A percentile compares a stretch with the other conserved stretches of the same genome.
phyloP scores from a whole-genome alignment of 2,329 filamentous ascomycete genomes.

The Aureobasidium vineae region DNA sequence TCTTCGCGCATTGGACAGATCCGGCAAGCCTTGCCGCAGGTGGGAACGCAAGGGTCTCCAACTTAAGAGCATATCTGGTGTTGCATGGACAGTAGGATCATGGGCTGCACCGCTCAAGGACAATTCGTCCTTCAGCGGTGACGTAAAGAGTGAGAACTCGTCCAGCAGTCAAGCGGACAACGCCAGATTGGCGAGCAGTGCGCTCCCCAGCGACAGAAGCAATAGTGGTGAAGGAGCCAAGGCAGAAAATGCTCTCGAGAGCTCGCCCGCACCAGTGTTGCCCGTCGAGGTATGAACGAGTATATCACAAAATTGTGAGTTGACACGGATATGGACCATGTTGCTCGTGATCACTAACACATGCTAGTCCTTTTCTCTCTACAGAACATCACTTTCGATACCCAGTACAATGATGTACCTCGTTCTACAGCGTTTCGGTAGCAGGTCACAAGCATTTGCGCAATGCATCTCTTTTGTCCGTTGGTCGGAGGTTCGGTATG shows the following conservation, averaged over 20 bases:
- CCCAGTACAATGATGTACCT: neutral
- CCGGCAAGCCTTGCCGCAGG: constrained; percentile 85
- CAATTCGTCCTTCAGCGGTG: constrained; percentile 55
- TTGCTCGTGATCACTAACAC: neutral
- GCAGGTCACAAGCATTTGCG: neutral
- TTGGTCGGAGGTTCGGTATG: neutral
- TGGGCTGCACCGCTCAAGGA: constrained; percentile 68
- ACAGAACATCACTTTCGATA: constrained; percentile 9
- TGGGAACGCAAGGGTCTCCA: constrained; percentile 82
- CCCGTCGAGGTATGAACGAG: constrained; percentile 10
- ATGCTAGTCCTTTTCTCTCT: neutral
- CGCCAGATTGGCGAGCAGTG: constrained; percentile 58
- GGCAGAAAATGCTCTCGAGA: constrained; percentile 37
- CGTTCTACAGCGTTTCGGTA: neutral
- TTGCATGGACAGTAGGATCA: constrained; percentile 74
- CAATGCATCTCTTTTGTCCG: constrained; percentile 1
- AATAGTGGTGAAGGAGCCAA: constrained; percentile 47
- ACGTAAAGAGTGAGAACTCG: constrained; percentile 56
- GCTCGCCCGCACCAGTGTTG: constrained; percentile 39
- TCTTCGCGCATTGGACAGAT: constrained; percentile 87
- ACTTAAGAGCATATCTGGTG: constrained; percentile 90
- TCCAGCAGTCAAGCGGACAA: constrained; percentile 56
- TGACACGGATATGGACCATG: too few relatives aligned
- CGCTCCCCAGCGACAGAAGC: constrained; percentile 60
- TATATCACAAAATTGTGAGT: neutral